phyloP scores from a whole-genome alignment of 106 monocot genomes.

The Allium fistulosum region DNA sequence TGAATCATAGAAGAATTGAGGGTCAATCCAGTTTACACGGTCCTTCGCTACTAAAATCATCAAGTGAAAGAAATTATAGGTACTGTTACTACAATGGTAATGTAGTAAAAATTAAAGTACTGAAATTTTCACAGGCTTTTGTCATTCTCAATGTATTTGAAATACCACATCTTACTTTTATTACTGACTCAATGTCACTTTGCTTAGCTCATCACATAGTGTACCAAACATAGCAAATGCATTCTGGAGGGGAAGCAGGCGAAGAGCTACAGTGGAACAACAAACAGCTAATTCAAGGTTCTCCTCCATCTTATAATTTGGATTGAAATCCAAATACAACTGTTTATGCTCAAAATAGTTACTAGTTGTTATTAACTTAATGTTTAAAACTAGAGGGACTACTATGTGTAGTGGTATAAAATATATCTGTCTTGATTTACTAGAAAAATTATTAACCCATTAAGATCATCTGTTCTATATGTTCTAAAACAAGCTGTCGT shows the following conservation, averaged over 20 bases:
- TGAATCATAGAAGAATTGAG: slow-evolving; percentile 39
- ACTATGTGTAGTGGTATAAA: no score
- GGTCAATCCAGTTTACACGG: slow-evolving; percentile 33
- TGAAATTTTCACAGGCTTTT: no score
- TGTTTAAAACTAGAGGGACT: no score
- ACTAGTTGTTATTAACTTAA: no score
- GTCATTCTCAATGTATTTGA: no score
- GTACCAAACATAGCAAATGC: slow-evolving; percentile 73
- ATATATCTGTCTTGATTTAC: background rate
- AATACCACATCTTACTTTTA: background rate
- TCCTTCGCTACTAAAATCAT: slow-evolving; percentile 36
- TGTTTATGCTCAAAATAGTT: no score
- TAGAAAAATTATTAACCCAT: background rate
- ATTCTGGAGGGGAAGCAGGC: slow-evolving; percentile 66
- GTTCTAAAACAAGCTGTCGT: background rate
- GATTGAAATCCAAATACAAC: background rate
- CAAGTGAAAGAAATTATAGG: slow-evolving; percentile 59
- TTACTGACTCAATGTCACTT: slow-evolving; percentile 9
- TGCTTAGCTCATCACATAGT: slow-evolving; percentile 67
- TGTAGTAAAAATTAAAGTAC: no score
- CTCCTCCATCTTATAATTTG: slow-evolving; percentile 8
- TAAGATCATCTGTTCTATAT: no score
- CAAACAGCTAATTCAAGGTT: slow-evolving; percentile 80
- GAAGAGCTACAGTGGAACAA: slow-evolving; percentile 62
- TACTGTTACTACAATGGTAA: slow-evolving; percentile 6